Evolutionary conservation across 108 stramenopile genomes (phyloP), one percentile per base, ranked within the genome.

Genomic region (Mayamaea pseudoterrestris): DNA sequence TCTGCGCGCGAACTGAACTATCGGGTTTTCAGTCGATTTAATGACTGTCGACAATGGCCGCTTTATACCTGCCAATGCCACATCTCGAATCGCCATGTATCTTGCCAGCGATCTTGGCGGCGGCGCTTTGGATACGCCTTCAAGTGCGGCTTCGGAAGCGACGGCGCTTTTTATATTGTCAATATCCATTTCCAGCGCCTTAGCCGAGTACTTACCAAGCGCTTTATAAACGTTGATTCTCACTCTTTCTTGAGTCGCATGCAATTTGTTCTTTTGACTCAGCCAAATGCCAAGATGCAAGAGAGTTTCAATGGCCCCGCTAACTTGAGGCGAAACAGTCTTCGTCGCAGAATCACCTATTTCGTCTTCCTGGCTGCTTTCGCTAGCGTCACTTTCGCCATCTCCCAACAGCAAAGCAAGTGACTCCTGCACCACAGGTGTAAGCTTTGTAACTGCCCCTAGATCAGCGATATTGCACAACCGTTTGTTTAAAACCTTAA

Each of bases 401-500:
- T 70, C 63, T 12, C 74, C 84, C 1, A 86, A 44, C n/a, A 77
- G 44, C 7, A 68, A n/a, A 2, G 65, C 44, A 20, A 86, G 50
- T 18, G 77, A 60, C 30, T 86, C 84, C 35, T 79, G 42, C 1
- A 65, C 55, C 13, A 76, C 25, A 23, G 31, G 40, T 7, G 68
- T 50, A 27, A 76, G 53, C 29, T 56, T 36, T 12, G 64, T 29
- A 17, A 77, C 47, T 28, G 59, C 50, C 1, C 57, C 41, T 18
- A 57, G 9, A 44, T 69, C 65, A 35, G 58, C 53, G 21, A 79
- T 40, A 30, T 29, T 22, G 41, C 68, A 69, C 8, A 86, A 48
- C 41, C 66, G 64, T 41, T 86, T 86, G 18, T 60, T 64, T 22
- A 86, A 41, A 30, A 86, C 84, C 17, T 59, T 74, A 13, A 81